phyloP scores from a whole-genome alignment of 2,329 filamentous ascomycete genomes.

The Diaporthe ampelina region DNA sequence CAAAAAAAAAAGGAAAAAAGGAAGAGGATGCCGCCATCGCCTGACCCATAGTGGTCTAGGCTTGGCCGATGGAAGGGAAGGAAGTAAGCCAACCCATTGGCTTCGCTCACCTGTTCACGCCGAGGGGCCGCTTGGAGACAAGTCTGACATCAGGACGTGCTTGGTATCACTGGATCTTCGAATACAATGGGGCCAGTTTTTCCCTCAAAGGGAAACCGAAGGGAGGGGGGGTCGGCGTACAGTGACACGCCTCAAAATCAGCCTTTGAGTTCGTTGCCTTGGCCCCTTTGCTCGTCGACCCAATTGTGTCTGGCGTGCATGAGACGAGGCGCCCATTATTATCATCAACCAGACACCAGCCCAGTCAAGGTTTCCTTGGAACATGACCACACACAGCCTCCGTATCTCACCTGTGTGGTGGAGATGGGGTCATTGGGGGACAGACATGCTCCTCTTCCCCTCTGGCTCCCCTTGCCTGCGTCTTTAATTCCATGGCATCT shows the following conservation, averaged over 20 bases:
- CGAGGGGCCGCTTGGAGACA: slow-evolving; percentile 16
- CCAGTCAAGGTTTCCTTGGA: slow-evolving; percentile 18
- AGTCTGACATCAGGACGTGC: slow-evolving; percentile 21
- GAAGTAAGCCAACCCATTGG: neutral
- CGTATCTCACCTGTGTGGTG: slow-evolving; percentile 1
- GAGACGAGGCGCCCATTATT: slow-evolving; percentile 6
- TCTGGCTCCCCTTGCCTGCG: neutral
- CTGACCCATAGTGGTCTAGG: slow-evolving; percentile 16
- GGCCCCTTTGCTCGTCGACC: slow-evolving; percentile 1
- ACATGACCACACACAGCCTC: slow-evolving; percentile 12
- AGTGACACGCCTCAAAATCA: neutral
- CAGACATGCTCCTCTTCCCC: neutral
- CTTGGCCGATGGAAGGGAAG: slow-evolving; percentile 25
- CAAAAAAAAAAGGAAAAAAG: neutral
- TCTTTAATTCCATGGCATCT: slow-evolving; percentile 4
- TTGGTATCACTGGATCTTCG: slow-evolving; percentile 10
- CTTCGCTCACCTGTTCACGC: neutral
- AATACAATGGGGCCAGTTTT: neutral
- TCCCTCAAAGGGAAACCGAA: neutral
- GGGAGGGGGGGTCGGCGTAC: neutral
- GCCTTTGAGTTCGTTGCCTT: neutral
- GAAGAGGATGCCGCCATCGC: slow-evolving; percentile 7
- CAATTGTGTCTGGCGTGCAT: slow-evolving; percentile 10
- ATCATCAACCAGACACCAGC: neutral
- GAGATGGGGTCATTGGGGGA: neutral